Base-by-base conservation (phyloP, 2,329 filamentous ascomycete genomes). In the Ascochyta rabiei region DNA sequence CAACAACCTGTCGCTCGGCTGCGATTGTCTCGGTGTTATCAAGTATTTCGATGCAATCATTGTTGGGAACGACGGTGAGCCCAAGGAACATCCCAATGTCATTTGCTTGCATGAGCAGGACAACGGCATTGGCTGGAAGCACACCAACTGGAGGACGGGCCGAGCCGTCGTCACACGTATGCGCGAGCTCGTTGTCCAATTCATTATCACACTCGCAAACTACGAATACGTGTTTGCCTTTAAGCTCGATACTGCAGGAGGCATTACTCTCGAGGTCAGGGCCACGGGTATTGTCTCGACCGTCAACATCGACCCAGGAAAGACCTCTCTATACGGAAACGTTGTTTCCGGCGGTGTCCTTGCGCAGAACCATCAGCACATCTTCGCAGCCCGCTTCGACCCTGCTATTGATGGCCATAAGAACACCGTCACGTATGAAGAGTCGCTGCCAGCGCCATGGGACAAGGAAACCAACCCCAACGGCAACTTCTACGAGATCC, bases 41-140 rank as follows among this genome's bases (percentile, higher is more conserved):
- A 86, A 88, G 64, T 87, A 87, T 53, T 83, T 90, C 54, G 85
- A 86, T 50, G 80, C 79, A 2, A 76, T 85, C 21, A 76, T 84
- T 33, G 79, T 83, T 0, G 77, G 79, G 10, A 68, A 80, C 5
- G 75, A 84, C 42, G 87, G 87, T 2, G 79, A 81, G 41, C 81
- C 85, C 0, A 80, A 77, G 8, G 62, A 78, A 1, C 78, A 80
- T 23, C 80, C 80, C 15, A 89, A 89, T 58, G 86, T 87, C 6
- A 77, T 89, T 50, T 90, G 87, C 64, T 75, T 89, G 3, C 87
- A 89, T 65, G 87, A 90, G 69, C 84, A 88, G 66, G 87, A 90
- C 62, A 82, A 84, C 48, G 87, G 87, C 4, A 87, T 89, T 37
- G 80, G 81, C 12, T 89, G 86, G 86, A 89, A 89, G 67, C 87